Evolutionary conservation across 805 yeast genomes (phyloP), one percentile per base, ranked within the genome.

Genomic region (Candida chilensis): DNA sequence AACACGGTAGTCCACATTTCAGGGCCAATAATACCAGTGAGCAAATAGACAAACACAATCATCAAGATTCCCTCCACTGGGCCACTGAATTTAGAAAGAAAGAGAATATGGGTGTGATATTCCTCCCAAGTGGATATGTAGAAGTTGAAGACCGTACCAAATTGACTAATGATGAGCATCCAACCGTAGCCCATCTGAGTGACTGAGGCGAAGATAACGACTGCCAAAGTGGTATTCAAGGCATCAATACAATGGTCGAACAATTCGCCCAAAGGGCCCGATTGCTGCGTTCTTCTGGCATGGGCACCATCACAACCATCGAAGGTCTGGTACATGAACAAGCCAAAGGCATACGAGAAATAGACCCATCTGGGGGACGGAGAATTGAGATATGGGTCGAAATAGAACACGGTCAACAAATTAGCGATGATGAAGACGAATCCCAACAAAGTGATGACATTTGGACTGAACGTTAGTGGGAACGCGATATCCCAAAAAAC

Each of bases 281-380:
- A 73, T 54, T 86, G 94, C n/a, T 94, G 94, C 1, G 96, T 88
- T 47, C 90, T 74, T 48, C 97, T 75, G 16, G 96, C 96, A 52
- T 88, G 97, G 39, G 82, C 71, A 4, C 97, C 97, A 54, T 88
- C 97, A 54, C 95, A 83, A 1, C 95, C 95, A 53, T 88, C 97
- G 52, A 88, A 86, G 0, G 96, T 88, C 52, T 88, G 97, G 53
- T 88, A 88, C 68, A 87, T 60, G 48, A 88, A 87, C 40, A 88
- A 57, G 5, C 94, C 90, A 37, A 82, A 47, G 0, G 94, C 96
- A 50, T 84, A 83, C 27, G 78, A 59, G 40, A 71, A 69, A 49
- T 81, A 84, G 12, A 78, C 69, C 94, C 94, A 84, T 20, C 68
- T 52, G 5, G 97, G 96, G 9, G 71, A 63, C n/a, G 45, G 48